Evolutionary conservation across 768 basidiomycete species (phyloP), one percentile per base, ranked within the genome.

Genomic region (Infundibulicybe gibba): DNA sequence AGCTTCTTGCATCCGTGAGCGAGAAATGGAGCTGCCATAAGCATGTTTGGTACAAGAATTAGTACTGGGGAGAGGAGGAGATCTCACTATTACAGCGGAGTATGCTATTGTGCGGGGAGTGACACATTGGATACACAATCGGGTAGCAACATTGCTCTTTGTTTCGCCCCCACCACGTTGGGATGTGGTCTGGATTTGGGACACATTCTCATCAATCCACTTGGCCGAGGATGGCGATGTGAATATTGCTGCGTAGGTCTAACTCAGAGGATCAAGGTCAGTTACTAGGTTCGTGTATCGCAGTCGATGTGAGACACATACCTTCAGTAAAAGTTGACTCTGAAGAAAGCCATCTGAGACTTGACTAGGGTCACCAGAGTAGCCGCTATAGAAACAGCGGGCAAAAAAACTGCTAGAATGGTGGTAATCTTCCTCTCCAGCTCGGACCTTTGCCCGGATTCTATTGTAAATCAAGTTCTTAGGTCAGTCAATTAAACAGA

Each of bases 81-180:
- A 19, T 6, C 53, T 20, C 44, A 67, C 65, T 44, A 54, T 53
- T 12, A 59, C 56, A 20, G 61, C 62, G 6, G 59, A 56, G 49
- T 67, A 67, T 20, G 61, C 65, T 41, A 67, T 61, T 3, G 59
- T 52, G 6, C 57, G 49, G 0, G 60, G 53, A 1, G 60, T 64
- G 8, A 63, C 60, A 17, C 47, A 48, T 8, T 48, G 19, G n/a
- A 61, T 39, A 2, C 54, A 16, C 5, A 59, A 41, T 17, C 52
- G 47, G 3, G 45, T 44, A 0, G 53, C 54, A 11, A 57, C 48
- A 38, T 47, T 42, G 15, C 43, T 16, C n/a, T 40, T 32, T 15
- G 47, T 40, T 38, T 8, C 20, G 3, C 9, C 3, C 30, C 16
- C 15, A 30, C 35, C 10, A 10, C 35, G 14, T 25, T 8, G 4